Evolutionary conservation across 805 yeast genomes (phyloP).

Genomic region (Saccharomycopsis oosterbeekiorum): DNA sequence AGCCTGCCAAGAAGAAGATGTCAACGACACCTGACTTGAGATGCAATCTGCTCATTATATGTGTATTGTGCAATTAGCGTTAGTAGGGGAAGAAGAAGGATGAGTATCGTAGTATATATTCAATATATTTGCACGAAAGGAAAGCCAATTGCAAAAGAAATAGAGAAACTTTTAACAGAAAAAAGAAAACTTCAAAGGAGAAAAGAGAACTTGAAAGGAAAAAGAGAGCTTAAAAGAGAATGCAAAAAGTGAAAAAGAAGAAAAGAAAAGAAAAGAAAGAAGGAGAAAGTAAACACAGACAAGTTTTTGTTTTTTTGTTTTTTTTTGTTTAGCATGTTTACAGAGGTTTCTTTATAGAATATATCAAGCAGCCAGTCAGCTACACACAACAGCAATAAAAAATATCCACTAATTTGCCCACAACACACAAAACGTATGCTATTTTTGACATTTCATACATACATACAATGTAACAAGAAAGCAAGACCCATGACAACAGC

Average conservation of each 20-base stretch:
- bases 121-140: neutral
- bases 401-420: neutral
- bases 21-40: constrained; percentile 10
- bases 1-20: constrained; percentile 15
- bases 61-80: no score
- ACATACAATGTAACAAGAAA: neutral
- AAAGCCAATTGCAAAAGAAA: no score
- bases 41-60: constrained; percentile 10
- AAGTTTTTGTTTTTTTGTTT: neutral
- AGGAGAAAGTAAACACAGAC: neutral
- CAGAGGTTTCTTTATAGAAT: neutral
- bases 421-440: neutral
- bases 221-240: no score
- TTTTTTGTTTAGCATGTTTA: neutral
- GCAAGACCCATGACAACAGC: neutral
- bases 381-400: neutral
- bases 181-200: no score
- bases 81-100: neutral
- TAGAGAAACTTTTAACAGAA: no score
- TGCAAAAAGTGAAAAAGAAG: no score
- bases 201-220: no score
- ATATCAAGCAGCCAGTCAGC: neutral
- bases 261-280: neutral
- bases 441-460: neutral
- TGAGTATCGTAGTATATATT: neutral